phyloP scores from a whole-genome alignment of 371 early-diverging fungal species.

The Lichtheimia hyalospora region DNA sequence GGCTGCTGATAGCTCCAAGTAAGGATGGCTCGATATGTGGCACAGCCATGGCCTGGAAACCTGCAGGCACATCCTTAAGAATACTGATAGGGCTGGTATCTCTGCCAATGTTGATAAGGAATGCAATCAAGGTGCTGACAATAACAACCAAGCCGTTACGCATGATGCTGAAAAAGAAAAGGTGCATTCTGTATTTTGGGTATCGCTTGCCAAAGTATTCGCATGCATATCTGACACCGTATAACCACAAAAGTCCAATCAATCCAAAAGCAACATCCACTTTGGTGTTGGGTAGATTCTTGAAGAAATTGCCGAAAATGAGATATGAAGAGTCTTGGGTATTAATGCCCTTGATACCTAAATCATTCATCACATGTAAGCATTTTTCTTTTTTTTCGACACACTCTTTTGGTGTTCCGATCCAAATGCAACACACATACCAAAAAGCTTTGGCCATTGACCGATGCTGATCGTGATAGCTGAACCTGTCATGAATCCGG shows the following conservation, averaged over 20 bases:
- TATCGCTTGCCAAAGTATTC: conserved; percentile 32
- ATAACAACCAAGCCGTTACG: conserved; percentile 50
- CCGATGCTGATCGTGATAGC: conserved; percentile 76
- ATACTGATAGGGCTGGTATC: conserved; percentile 51
- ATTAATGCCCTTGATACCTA: conserved; percentile 58
- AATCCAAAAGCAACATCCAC: conserved; percentile 56
- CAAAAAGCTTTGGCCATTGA: conserved; percentile 76
- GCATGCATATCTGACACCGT: conserved; percentile 43
- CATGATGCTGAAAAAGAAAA: conserved; percentile 54
- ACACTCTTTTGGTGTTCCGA: too few species aligned
- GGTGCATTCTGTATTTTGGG: conserved; percentile 36
- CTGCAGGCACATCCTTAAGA: conserved; percentile 69
- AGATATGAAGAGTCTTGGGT: conserved; percentile 58
- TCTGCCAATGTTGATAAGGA: conserved; percentile 42
- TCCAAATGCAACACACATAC: neutral
- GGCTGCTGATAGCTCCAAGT: conserved; percentile 43
- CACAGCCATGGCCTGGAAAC: conserved; percentile 59
- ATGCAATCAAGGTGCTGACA: conserved; percentile 44
- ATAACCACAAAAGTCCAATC: conserved; percentile 43
- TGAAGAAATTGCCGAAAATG: conserved; percentile 56
- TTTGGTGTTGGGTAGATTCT: conserved; percentile 41
- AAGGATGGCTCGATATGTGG: conserved; percentile 43
- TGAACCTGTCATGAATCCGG: conserved; percentile 72
- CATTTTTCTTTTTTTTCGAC: neutral
- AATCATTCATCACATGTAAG: neutral